phyloP scores from a whole-genome alignment of 78 protist genomes.

The Dictyostelium firmibasis region DNA sequence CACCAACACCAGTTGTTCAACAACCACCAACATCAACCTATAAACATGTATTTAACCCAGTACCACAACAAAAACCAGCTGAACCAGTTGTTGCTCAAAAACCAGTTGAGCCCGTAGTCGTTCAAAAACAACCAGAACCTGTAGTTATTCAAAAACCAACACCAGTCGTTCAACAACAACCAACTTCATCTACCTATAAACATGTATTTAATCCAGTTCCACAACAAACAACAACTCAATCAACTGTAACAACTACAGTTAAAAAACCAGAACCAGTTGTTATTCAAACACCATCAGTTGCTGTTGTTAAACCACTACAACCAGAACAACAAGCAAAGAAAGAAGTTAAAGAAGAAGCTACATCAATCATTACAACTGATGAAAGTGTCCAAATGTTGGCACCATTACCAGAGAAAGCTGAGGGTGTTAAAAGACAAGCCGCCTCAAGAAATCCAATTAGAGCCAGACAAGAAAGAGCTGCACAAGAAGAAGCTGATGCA shows the following conservation, averaged over 20 bases:
- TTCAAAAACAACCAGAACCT: not conserved
- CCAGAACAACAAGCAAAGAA: not conserved
- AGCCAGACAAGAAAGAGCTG: slow-evolving; percentile 80
- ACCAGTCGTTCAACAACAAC: not conserved
- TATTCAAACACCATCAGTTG: not conserved
- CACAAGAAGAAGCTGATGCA: slow-evolving; percentile 63
- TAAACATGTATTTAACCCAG: not conserved
- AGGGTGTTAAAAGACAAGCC: slow-evolving; percentile 55
- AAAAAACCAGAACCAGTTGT: slow-evolving; percentile 11
- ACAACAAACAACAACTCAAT: not conserved
- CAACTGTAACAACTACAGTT: not conserved
- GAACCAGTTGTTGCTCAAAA: not conserved
- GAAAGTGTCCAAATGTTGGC: not conserved
- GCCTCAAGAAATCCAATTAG: slow-evolving; percentile 82
- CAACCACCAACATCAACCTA: not conserved
- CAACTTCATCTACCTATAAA: not conserved
- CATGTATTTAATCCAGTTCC: not conserved
- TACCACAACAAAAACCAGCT: slow-evolving; percentile 20
- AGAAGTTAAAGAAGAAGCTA: not conserved
- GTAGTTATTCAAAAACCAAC: not conserved
- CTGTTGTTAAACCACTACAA: not conserved
- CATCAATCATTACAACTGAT: not conserved
- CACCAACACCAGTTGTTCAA: not conserved
- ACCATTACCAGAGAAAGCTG: slow-evolving; percentile 75
- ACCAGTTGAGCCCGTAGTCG: not conserved